Evolutionary conservation across 2,329 filamentous ascomycete genomes (phyloP), one percentile per base, ranked within the genome.

Genomic region (Ophiocordyceps robertsii): DNA sequence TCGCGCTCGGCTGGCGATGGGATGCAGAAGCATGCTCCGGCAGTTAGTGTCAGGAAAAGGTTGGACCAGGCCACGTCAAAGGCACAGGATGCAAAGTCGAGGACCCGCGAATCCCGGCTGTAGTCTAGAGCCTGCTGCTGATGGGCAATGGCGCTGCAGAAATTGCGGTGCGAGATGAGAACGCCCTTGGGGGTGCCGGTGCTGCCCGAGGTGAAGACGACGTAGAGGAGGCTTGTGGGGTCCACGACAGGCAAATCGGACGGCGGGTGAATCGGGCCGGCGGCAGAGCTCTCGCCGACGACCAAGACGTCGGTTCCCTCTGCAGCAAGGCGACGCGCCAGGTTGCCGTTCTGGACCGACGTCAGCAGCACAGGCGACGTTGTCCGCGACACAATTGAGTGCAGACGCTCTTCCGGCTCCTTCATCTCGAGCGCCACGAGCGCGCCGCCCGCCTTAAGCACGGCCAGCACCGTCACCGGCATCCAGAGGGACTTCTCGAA

Each of bases 401-500:
- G 38, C 24, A 48, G 37, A 6, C 46, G 43, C 10, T 46, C 39
- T 24, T 44, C 41, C 14, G 47, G 47, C 2, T 43, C 44, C 16
- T 41, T 41, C n/a, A 31, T 31, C 19, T 51, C 47, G n/a, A 52
- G 29, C 14, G 43, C 37, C 3, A 52, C 45, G 2, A 40, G 46
- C 5, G 46, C 47, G 17, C 42, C 56, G 11, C 59, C 60, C 32
- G 59, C 54, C 42, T 60, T 62, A 30, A 64, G 43, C 1, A 62
- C 53, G 5, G 47, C 58, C 10, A 64, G 45, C 46, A 60, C 54
- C 1, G 55, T 53, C 2, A 62, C 52, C 9, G 51, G 38, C 1
- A 50, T 51, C 55, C 55, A 63, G 33, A 48, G 50, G 3, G 58
- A 62, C 45, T 63, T 64, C 27, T 60, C 57, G 39, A 63, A 62